Base-by-base conservation (phyloP, 805 yeast species). In the Kuraishia cidri region DNA sequence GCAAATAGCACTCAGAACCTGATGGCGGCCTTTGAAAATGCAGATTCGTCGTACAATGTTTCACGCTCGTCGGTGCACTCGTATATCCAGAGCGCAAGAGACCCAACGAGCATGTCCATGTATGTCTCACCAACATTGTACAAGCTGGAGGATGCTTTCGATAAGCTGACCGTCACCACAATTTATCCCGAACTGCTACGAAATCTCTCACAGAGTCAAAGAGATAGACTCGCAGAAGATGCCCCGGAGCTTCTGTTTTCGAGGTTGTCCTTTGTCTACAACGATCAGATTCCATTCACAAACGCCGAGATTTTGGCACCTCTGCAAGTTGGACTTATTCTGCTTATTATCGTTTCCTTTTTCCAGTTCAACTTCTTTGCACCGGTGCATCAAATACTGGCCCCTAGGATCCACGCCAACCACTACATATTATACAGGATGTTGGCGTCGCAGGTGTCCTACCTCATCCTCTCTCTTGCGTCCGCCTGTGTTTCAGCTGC, bases 241-340 rank as follows among this genome's bases (percentile, higher is more conserved):
- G 35, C 51, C 15, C 36, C 50, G n/a, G 12, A 19, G 10, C 31
- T 58, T 4, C 31, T 60, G 10, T 33, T 62, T 19, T 47, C 47
- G 18, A 17, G 13, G 16, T 27, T 27, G 11, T 11, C 24, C 7
- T 27, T 33, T 23, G 14, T 12, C 5, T 36, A 35, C 16, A 39
- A 36, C 3, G 86, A 81, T 45, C 52, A 61, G 33, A 58, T 62
- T n/a, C 82, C 83, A 2, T 61, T 58, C 33, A 52, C 53, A 1
- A 58, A 72, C 43, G 59, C 70, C 3, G 74, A 71, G 4, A 47
- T 76, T 10, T 43, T 66, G 28, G 87, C 87, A 1, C 86, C 88
- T 4, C 52, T 75, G 4, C 90, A 81, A 50, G 78, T 82, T 38
- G 92, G 92, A 32, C 64, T 80, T 41, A 78, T 83, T 50, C 82